Base-by-base conservation (phyloP, 768 basidiomycete species). In the Boletellus ananas region DNA sequence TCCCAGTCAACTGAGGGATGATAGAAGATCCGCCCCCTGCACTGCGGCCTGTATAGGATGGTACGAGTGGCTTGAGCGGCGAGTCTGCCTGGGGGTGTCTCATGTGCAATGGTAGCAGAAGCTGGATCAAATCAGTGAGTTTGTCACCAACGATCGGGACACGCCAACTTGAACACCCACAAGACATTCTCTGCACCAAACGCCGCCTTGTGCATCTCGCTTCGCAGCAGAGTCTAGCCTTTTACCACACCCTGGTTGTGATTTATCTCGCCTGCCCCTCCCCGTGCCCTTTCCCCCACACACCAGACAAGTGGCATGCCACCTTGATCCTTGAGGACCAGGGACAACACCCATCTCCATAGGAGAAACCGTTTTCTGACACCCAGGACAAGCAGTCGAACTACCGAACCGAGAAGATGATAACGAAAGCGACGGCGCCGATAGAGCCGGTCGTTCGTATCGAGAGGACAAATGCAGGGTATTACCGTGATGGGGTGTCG, bases 281-380 rank as follows among this genome's bases (percentile, higher is more conserved):
- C 68, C 64, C 11, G 60, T 58, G 8, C 70, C 68, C 64, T 81
- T 87, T 1, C 90, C 90, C 1, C 90, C 90, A 60, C 90, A 93
- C 6, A 90, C 76, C 43, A 93, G 74, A 65, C 90, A 93, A 34
- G 75, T 62, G 7, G 77, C 73, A 65, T 93, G 90, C 90, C 90
- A 93, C 54, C 79, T 78, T 29, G 84, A 83, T 33, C 86, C 86
- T 52, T 87, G 84, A 20, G 90, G 90, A 5, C 90, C 90, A 23
- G 88, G 84, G 34, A 93, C 85, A 27, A 92, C 89, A 9, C 90
- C 90, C 50, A 79, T 75, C 60, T 92, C 90, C 89, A 93, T 91
- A 1, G 79, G 79, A 14, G 87, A 87, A 12, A 92, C 90, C 0
- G 79, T 62, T 58, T 79, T 81, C 45, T 73, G 74, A 65, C 90